Conservation (phyloP, 768 basidiomycete genomes). For the Tephrocybe sp. region DNA sequence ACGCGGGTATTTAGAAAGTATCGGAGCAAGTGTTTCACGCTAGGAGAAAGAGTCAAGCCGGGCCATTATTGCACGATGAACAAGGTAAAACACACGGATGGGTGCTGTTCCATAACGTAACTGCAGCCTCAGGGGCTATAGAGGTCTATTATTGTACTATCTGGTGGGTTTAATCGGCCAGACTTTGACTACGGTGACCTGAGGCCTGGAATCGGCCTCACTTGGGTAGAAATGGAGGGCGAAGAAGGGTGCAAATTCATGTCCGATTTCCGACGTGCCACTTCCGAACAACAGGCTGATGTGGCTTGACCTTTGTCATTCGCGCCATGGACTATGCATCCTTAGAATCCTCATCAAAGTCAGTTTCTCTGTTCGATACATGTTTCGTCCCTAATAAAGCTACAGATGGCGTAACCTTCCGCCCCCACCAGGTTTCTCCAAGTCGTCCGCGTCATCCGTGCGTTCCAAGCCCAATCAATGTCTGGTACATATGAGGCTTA, state of each 20-base stretch:
- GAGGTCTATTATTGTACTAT: neutral
- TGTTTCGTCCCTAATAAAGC: neutral
- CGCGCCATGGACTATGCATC: slow-evolving; percentile 36
- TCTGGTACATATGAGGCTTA: neutral
- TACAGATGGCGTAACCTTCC: slow-evolving; percentile 61
- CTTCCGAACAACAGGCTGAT: slow-evolving; percentile 5
- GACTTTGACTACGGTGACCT: neutral
- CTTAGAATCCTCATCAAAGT: slow-evolving; percentile 40
- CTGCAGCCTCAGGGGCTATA: neutral
- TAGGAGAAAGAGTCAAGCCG: slow-evolving; percentile 19
- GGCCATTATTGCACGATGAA: neutral
- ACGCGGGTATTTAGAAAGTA: slow-evolving; percentile 60
- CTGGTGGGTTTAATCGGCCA: no score
- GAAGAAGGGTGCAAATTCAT: neutral
- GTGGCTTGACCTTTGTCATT: neutral
- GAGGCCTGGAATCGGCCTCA: neutral
- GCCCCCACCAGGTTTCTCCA: slow-evolving; percentile 68
- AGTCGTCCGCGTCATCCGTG: slow-evolving; percentile 36
- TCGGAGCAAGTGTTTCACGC: slow-evolving; percentile 45
- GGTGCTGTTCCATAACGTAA: slow-evolving; percentile 21
- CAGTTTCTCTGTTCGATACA: neutral
- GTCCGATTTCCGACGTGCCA: slow-evolving; percentile 11
- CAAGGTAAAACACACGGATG: slow-evolving; percentile 18
- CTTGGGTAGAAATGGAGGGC: neutral
- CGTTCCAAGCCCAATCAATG: slow-evolving; percentile 11